phyloP scores from a whole-genome alignment of 2,329 filamentous ascomycete species.

The Spiromastix sp. region DNA sequence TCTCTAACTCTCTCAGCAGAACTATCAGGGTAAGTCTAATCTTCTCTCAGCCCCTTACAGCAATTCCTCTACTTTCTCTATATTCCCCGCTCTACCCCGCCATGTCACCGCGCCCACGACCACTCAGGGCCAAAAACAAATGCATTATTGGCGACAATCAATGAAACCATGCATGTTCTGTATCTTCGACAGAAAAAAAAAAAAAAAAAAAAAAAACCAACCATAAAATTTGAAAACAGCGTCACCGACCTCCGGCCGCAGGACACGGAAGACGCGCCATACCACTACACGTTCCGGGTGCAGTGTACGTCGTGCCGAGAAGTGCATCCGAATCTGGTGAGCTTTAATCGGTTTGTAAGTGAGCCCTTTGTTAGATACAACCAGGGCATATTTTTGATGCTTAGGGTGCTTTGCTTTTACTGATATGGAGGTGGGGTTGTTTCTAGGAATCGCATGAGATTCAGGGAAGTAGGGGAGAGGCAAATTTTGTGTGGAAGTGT shows the following conservation, averaged over 20 bases:
- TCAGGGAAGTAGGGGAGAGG: conserved; percentile 85
- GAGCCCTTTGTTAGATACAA: conserved; percentile 1
- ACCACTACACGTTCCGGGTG: conserved; percentile 96
- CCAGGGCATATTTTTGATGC: neutral
- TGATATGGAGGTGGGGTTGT: neutral
- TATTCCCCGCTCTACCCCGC: too few relatives aligned
- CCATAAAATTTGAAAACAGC: conserved; percentile 37
- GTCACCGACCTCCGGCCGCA: conserved; percentile 81
- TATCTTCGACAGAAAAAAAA: too few relatives aligned
- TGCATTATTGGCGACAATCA: too few relatives aligned
- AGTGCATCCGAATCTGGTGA: conserved; percentile 74
- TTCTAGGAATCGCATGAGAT: conserved; percentile 76
- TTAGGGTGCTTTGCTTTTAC: neutral
- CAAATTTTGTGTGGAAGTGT: conserved; percentile 99
- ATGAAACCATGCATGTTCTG: too few relatives aligned
- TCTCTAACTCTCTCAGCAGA: conserved; percentile 14
- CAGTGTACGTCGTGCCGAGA: conserved; percentile 98
- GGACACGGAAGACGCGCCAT: conserved; percentile 71
- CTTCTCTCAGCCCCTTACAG: neutral
- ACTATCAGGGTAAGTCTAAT: conserved; percentile 3
- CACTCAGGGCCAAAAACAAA: too few relatives aligned
- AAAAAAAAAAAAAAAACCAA: too few relatives aligned
- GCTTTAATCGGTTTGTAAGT: conserved; percentile 74
- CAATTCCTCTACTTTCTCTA: too few relatives aligned
- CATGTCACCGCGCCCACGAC: too few relatives aligned